Conservation (phyloP, 345 rosid genomes). For the Schrenkiella parvula region DNA sequence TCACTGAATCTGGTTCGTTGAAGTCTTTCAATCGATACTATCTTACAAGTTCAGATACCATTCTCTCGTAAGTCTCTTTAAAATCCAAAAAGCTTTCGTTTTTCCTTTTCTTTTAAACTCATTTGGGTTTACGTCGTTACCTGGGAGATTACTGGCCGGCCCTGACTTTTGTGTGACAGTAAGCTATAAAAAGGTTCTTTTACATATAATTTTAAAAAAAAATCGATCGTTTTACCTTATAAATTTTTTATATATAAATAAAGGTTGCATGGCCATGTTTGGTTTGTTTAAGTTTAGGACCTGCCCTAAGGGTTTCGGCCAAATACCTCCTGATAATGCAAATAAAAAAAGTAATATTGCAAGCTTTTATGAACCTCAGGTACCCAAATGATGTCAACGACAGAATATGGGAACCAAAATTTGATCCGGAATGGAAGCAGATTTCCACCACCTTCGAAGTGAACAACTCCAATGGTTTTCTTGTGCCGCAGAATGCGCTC, state of each 20-base stretch:
- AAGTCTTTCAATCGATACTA: background rate
- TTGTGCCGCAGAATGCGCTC: conserved; percentile 27
- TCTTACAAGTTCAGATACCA: background rate
- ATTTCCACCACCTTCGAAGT: conserved; percentile 1
- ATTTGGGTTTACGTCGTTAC: background rate
- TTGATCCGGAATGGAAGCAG: background rate
- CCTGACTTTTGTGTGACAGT: no score
- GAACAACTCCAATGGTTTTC: background rate
- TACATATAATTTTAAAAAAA: no score
- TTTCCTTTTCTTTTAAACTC: background rate
- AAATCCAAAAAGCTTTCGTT: no score
- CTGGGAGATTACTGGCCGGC: no score
- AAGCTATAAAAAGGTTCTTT: no score
- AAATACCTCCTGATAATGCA: no score
- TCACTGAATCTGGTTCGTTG: conserved; percentile 21
- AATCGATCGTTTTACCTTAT: no score
- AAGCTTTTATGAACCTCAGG: conserved; percentile 21
- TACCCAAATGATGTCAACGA: conserved; percentile 25
- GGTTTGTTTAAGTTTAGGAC: no score
- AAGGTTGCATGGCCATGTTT: no score
- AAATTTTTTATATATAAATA: no score
- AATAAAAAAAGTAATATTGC: background rate
- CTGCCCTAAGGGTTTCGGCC: no score
- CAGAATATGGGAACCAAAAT: conserved; percentile 14
- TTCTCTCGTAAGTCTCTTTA: background rate